Base-by-base conservation (phyloP, 176 grass and related monocot genomes). In the Otatea glauca region DNA sequence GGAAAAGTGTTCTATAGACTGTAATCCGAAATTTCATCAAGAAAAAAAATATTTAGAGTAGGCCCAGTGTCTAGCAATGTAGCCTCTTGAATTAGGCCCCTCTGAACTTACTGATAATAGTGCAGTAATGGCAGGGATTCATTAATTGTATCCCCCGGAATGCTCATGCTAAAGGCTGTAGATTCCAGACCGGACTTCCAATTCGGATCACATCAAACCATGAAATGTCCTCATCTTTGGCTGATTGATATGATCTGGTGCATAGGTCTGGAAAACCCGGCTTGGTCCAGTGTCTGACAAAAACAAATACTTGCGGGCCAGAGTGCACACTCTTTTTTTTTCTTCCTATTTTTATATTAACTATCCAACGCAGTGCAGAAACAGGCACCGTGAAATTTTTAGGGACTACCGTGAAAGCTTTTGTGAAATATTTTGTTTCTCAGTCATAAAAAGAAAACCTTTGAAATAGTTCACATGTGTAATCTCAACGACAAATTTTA, bases 171-270 rank as follows among this genome's bases (percentile, higher is more conserved):
- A 62, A 58, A 43, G 20, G 32, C 50, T 75, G 71, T 82, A 50
- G 71, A 82, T 76, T 82, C 39, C 78, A 87, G 62, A 81, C 71
- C 78, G 8, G 70, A 87, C 70, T 82, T 87, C 85, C 41, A 87
- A 76, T 71, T 48, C 16, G 25, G 62, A 75, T 87, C 78, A 82
- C 85, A 82, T 87, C 62, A 60, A 76, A 75, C 63, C 71, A 87
- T 82, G 78, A 87, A 87, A 87, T 87, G 78, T 81, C 70, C 61
- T 82, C 39, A 18, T 14, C 70, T 81, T 76, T 87, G 27, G 24
- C 58, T 48, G 70, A 67, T 87, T 45, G 61, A 82, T 81, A 60
- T 75, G 77, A 38, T 74, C 23, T 47, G 4, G 10, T 12, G 45
- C 34, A 55, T 79, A 20, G 20, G 48, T 69, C 48, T 78, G 53